Percentiles rank a stretch among this genome's conserved stretches.
Conservation (phyloP, 257 asterid genomes). For the Ligustrum vulgare region DNA sequence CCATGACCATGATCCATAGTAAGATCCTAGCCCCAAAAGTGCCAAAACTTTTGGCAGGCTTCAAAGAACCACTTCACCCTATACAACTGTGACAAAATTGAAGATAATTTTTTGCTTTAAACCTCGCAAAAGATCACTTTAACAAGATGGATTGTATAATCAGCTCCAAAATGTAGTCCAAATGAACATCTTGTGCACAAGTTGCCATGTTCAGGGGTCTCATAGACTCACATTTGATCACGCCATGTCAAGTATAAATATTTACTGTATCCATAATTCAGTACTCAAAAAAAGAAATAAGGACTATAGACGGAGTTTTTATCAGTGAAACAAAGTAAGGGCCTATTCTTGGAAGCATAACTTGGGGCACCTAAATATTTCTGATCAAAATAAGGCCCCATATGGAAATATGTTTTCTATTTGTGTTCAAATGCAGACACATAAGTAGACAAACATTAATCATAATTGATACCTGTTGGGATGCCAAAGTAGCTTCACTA, state of each 20-base stretch:
- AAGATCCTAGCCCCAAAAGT: conserved; percentile 12
- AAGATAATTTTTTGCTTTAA: conserved; percentile 20
- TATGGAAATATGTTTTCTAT: too few species aligned
- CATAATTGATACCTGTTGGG: too few species aligned
- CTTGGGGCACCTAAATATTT: too few species aligned
- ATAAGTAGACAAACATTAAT: too few species aligned
- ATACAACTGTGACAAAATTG: conserved; percentile 1
- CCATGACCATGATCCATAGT: conserved; percentile 15
- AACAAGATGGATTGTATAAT: conserved; percentile 17
- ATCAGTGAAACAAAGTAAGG: too few species aligned
- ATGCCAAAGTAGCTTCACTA: too few species aligned
- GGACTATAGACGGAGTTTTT: too few species aligned
- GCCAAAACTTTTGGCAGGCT: conserved; percentile 24
- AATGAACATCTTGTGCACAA: conserved; percentile 11
- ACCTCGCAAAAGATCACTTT: conserved; percentile 15
- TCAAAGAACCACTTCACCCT: conserved; percentile 13
- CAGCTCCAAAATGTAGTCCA: conserved; percentile 21
- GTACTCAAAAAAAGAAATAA: not conserved
- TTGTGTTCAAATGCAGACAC: too few species aligned
- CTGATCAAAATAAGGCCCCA: too few species aligned
- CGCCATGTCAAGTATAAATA: conserved; percentile 10
- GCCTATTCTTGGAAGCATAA: not conserved
- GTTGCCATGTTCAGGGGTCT: conserved; percentile 6
- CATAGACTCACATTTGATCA: conserved; percentile 12
- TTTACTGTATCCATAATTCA: conserved; percentile 15